phyloP scores from a whole-genome alignment of 2,329 filamentous ascomycete genomes.

The Colletotrichum sp. region DNA sequence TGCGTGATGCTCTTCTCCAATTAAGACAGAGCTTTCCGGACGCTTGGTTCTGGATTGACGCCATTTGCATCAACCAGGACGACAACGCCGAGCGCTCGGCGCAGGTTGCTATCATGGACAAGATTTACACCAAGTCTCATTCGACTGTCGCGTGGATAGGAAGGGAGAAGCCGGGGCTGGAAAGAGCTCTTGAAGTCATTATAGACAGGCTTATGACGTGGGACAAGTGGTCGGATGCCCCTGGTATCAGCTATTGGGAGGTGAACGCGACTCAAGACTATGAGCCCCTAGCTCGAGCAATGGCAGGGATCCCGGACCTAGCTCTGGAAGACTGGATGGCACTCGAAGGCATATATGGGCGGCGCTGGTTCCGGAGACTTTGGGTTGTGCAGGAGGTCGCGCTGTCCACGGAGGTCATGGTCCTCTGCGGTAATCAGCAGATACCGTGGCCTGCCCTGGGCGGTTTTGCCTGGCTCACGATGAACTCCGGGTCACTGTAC shows the following conservation, averaged over 20 bases:
- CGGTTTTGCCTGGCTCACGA: neutral
- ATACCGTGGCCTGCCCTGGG: neutral
- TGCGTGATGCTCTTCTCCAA: neutral
- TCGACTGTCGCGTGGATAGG: conserved; percentile 4
- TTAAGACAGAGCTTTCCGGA: neutral
- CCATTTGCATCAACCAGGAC: neutral
- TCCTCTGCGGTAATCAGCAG: neutral
- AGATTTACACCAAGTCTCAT: neutral
- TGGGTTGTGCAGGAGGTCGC: neutral
- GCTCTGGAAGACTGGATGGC: neutral
- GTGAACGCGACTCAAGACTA: neutral
- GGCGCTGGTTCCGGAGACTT: neutral
- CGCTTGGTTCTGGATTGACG: neutral
- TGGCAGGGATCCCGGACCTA: neutral
- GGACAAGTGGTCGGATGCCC: neutral
- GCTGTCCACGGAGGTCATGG: neutral
- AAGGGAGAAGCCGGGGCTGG: neutral
- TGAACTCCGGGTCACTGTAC: neutral
- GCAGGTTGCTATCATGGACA: conserved; percentile 8
- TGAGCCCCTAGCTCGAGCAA: neutral
- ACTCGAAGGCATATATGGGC: neutral
- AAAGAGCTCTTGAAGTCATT: neutral
- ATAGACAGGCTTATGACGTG: neutral
- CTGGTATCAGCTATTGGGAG: neutral
- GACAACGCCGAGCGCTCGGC: neutral